Percentiles rank a stretch among this genome's conserved stretches.
These are phyloP conservation scores for Lentinula sp. DNA, from an alignment of 768 basidiomycete genomes.

Conservation along the genomic window DNA sequence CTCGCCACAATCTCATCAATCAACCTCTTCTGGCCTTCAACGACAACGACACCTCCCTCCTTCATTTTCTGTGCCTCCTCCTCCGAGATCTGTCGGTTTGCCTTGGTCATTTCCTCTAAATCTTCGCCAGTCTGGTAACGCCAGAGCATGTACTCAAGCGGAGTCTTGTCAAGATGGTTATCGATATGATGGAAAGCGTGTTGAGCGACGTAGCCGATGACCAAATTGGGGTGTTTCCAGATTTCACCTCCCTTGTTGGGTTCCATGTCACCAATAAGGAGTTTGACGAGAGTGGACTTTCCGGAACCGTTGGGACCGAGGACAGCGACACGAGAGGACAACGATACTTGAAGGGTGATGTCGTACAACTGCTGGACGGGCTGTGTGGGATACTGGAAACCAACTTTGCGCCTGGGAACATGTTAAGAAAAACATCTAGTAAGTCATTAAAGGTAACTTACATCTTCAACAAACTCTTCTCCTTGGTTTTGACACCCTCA, in stretches of 20 bases:
- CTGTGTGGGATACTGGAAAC: constrained; percentile 91
- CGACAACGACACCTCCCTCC: constrained; percentile 78
- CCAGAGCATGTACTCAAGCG: constrained; percentile 99
- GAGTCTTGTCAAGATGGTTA: constrained; percentile 96
- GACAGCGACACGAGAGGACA: constrained; percentile 96
- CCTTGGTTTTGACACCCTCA: constrained; percentile 99
- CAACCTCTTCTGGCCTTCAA: constrained; percentile 91
- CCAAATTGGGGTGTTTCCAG: constrained; percentile 99
- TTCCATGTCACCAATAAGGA: constrained; percentile 95
- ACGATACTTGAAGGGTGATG: constrained; percentile 93
- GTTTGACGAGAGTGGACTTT: constrained; percentile 95
- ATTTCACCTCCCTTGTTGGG: constrained; percentile 94
- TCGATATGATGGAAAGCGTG: constrained; percentile 99
- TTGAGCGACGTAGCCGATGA: constrained; percentile 98
- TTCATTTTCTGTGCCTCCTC: constrained; percentile 96
- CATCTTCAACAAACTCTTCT: constrained; percentile 96
- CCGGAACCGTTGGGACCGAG: constrained; percentile 99
- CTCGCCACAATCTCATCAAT: constrained; percentile 89
- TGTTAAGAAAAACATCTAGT: not conserved
- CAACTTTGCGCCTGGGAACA: constrained; percentile 68
- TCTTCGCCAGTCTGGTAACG: constrained; percentile 99
- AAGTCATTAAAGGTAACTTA: constrained; percentile 13
- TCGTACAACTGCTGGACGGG: constrained; percentile 87
- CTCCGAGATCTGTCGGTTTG: constrained; percentile 77
- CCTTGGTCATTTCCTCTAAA: constrained; percentile 94